Percentiles rank a stretch among this genome's conserved stretches.
Conservation (phyloP, 306 rosid species). For the Rosa rugosa region DNA sequence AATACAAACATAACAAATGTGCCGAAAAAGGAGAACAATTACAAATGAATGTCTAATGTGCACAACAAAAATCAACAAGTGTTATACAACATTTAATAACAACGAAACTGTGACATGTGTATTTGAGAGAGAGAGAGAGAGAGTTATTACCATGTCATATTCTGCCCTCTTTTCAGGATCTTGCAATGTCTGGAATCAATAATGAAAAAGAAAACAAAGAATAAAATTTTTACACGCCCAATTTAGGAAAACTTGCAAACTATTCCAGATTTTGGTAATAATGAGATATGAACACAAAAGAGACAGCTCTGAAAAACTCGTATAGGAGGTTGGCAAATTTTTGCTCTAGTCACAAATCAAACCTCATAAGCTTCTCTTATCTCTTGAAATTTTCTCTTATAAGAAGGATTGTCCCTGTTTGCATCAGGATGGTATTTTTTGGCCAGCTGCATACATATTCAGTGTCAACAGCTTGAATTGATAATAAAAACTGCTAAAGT, state of each 20-base stretch:
- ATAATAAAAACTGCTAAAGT: neutral
- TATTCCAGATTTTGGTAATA: neutral
- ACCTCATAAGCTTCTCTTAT: conserved; percentile 98
- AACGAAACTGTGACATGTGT: neutral
- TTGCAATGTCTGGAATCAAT: conserved; percentile 61
- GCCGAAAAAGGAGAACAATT: neutral
- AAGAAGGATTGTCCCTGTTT: conserved; percentile 74
- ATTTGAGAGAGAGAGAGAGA: neutral
- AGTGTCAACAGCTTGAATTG: conserved; percentile 9
- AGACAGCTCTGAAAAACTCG: neutral
- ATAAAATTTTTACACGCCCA: neutral
- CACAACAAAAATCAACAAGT: neutral
- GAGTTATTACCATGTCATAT: conserved; percentile 57
- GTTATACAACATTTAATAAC: neutral
- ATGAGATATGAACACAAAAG: neutral
- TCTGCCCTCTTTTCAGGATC: conserved; percentile 73
- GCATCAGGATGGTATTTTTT: conserved; percentile 96
- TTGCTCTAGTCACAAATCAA: conserved; percentile 19
- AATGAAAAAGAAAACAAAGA: neutral
- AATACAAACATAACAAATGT: neutral
- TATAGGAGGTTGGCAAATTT: neutral
- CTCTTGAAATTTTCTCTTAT: conserved; percentile 88
- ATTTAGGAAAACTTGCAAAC: neutral
- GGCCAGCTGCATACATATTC: conserved; percentile 63
- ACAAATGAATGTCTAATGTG: neutral